phyloP scores from a whole-genome alignment of 768 basidiomycete species.

The Tremella fuciformis region DNA sequence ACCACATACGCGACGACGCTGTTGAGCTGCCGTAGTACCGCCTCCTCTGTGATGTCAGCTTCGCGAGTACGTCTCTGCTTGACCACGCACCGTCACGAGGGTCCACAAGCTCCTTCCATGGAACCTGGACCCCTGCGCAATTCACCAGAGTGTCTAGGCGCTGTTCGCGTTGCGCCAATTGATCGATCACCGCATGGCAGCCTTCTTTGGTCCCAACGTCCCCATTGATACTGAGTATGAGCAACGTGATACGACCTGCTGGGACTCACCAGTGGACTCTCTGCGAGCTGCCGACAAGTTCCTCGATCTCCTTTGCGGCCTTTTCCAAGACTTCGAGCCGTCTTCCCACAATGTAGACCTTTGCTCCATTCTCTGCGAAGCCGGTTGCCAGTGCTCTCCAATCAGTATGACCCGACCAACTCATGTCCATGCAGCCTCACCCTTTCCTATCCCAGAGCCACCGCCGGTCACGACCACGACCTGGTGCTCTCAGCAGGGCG shows the following conservation, averaged over 20 bases:
- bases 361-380: conserved; percentile 37
- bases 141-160: conserved; percentile 34
- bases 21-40: too few relatives aligned
- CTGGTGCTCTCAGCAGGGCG: conserved; percentile 10
- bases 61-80: too few relatives aligned
- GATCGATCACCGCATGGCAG: conserved; percentile 1
- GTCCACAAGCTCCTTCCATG: conserved; percentile 20
- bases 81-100: too few relatives aligned
- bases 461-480: conserved; percentile 40
- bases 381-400: conserved; percentile 27
- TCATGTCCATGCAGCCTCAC: conserved; percentile 47
- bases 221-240: conserved; percentile 26
- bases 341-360: conserved; percentile 43
- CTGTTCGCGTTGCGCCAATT: background rate
- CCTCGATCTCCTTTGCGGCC: conserved; percentile 32
- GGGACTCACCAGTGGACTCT: too few relatives aligned
- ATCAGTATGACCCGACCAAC: conserved; percentile 2
- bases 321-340: conserved; percentile 33
- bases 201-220: conserved; percentile 42
- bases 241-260: conserved; percentile 5
- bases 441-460: conserved; percentile 41
- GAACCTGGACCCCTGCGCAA: conserved; percentile 36
- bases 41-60: too few relatives aligned
- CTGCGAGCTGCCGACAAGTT: conserved; percentile 19
- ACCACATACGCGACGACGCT: too few relatives aligned